A percentile compares a stretch with the other conserved stretches of the same genome.
Conservation (phyloP, 768 basidiomycete species). For the Podaxis sp. region DNA sequence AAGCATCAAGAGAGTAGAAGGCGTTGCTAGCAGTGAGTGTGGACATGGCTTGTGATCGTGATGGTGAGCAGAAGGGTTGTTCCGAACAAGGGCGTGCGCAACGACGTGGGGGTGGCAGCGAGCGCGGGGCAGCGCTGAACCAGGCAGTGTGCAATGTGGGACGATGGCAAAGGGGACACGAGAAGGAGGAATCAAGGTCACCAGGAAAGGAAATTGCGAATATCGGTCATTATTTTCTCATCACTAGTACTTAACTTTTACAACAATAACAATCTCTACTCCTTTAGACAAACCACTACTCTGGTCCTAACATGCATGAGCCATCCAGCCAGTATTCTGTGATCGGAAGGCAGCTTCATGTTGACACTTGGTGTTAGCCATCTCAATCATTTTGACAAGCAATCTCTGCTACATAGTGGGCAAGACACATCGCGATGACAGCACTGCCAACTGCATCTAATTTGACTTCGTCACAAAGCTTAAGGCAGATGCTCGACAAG, state of each 20-base stretch:
- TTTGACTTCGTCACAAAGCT: neutral
- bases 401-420: neutral
- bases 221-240: neutral
- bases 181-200: neutral
- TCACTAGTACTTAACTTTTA: neutral
- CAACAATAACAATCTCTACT: neutral
- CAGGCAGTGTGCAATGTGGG: constrained; percentile 2
- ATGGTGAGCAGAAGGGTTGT: neutral
- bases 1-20: constrained; percentile 28
- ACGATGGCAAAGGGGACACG: neutral
- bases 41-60: constrained; percentile 19
- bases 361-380: neutral
- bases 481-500: neutral
- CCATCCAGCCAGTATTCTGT: neutral
- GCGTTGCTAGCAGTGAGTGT: constrained; percentile 27
- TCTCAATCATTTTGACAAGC: neutral
- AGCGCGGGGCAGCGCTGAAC: neutral
- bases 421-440: neutral
- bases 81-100: neutral
- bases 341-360: neutral
- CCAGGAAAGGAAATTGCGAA: neutral
- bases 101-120: neutral
- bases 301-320: neutral
- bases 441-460: neutral
- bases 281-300: neutral